Conservation (phyloP, 2,329 filamentous ascomycete genomes). For the Claviceps paspali region DNA sequence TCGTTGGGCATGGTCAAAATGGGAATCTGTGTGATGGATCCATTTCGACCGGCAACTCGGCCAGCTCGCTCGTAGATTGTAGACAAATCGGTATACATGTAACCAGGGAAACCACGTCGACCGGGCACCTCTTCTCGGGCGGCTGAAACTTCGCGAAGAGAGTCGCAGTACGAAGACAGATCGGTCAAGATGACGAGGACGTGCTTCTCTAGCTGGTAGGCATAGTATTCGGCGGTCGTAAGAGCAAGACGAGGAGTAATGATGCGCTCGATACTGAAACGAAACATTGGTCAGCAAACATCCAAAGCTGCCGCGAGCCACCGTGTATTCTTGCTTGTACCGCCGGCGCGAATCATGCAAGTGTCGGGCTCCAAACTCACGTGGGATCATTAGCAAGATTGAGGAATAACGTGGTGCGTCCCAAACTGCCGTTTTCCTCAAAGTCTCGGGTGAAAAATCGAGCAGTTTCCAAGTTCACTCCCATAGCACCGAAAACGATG, state of each 20-base stretch:
- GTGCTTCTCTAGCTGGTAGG: constrained; percentile 99
- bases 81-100: constrained; percentile 99
- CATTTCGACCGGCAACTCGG: constrained; percentile 91
- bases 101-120: constrained; percentile 98
- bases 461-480: constrained; percentile 98
- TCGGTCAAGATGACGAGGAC: constrained; percentile 97
- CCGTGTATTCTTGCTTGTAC: no score
- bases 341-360: not conserved
- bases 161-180: constrained; percentile 95
- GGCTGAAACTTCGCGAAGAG: constrained; percentile 93
- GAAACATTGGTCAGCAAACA: not conserved
- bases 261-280: constrained; percentile 83
- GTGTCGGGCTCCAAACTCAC: constrained; percentile 46
- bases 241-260: constrained; percentile 96
- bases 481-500: constrained; percentile 98
- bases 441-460: constrained; percentile 98
- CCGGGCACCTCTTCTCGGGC: constrained; percentile 97
- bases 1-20: constrained; percentile 99
- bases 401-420: constrained; percentile 91
- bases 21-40: constrained; percentile 97
- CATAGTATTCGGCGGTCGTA: constrained; percentile 98
- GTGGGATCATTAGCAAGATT: constrained; percentile 99
- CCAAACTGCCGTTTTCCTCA: constrained; percentile 97
- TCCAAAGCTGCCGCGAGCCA: no score
- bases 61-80: constrained; percentile 99